phyloP scores from a whole-genome alignment of 768 basidiomycete genomes.

The Hebeloma cylindrosporum region DNA sequence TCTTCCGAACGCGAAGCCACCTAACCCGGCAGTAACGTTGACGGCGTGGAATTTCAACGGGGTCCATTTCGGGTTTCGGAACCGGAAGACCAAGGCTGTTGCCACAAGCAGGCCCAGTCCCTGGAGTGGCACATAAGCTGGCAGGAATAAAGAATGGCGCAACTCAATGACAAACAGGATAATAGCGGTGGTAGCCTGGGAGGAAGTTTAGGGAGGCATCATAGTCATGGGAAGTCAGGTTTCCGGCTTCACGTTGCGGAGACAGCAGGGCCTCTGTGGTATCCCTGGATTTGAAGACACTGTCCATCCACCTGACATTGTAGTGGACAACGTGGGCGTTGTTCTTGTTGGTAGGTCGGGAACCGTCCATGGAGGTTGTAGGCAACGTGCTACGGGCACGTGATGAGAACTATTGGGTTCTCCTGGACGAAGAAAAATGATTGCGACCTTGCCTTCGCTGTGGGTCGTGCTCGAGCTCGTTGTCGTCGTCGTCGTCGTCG shows the following conservation, averaged over 20 bases:
- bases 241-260: constrained; percentile 53
- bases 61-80: constrained; percentile 27
- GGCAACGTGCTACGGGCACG: constrained; percentile 15
- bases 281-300: constrained; percentile 44
- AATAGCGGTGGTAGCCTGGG: constrained; percentile 42
- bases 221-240: constrained; percentile 54
- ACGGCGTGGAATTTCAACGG: constrained; percentile 9
- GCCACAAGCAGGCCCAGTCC: constrained; percentile 10
- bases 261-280: constrained; percentile 47
- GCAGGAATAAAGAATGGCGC: not conserved
- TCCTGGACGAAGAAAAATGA: constrained; percentile 9
- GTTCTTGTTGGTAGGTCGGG: not conserved
- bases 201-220: constrained; percentile 54
- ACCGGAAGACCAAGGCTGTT: constrained; percentile 1
- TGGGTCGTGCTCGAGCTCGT: constrained; percentile 2
- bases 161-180: constrained; percentile 32
- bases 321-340: constrained; percentile 22
- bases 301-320: constrained; percentile 37
- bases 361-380: constrained; percentile 3
- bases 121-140: constrained; percentile 3
- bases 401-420: constrained; percentile 20
- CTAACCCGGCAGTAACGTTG: constrained; percentile 22
- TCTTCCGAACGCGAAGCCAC: constrained; percentile 33
- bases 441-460: constrained; percentile 3
- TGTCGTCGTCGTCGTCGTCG: constrained; percentile 4